These are phyloP conservation scores for Monosporascus sp. DNA, from an alignment of 2,329 filamentous ascomycete species.

Conservation along the genomic window DNA sequence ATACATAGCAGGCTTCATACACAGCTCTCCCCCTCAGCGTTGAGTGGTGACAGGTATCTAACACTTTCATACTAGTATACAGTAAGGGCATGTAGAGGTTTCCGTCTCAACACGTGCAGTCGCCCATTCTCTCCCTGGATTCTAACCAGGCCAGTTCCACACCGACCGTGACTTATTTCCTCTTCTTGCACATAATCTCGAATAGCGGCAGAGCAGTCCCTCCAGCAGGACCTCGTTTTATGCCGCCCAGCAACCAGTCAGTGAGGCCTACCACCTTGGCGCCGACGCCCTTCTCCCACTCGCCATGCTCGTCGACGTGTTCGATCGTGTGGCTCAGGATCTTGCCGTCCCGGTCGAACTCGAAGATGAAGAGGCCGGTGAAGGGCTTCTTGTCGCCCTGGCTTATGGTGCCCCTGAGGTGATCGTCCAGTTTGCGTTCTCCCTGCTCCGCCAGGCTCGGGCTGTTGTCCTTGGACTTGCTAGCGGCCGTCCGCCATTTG, in stretches of 20 bases:
- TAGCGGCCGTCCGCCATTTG: constrained; percentile 68
- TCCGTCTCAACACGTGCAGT: too few relatives aligned
- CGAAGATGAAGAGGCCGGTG: constrained; percentile 88
- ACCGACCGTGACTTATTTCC: constrained; percentile 1
- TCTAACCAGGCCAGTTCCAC: too few relatives aligned
- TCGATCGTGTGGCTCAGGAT: constrained; percentile 90
- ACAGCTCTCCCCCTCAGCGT: too few relatives aligned
- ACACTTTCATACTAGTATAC: too few relatives aligned
- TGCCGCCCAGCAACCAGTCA: constrained; percentile 86
- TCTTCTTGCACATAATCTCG: constrained; percentile 7
- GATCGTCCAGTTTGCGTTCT: constrained; percentile 30
- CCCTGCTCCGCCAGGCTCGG: constrained; percentile 23
- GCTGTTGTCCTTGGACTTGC: constrained; percentile 37
- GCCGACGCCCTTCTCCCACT: constrained; percentile 76
- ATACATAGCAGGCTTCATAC: too few relatives aligned
- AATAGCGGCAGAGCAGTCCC: constrained; percentile 20
- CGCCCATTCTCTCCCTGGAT: too few relatives aligned
- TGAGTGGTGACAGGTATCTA: too few relatives aligned
- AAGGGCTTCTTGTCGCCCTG: constrained; percentile 69
- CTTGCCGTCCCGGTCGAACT: constrained; percentile 83
- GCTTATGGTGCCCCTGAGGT: constrained; percentile 36
- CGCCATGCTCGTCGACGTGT: constrained; percentile 76
- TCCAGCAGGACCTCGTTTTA: constrained; percentile 35
- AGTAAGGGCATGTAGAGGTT: too few relatives aligned
- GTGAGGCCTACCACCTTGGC: constrained; percentile 85